Conservation (phyloP, 2,329 filamentous ascomycete genomes). For the Colletotrichum tanaceti region DNA sequence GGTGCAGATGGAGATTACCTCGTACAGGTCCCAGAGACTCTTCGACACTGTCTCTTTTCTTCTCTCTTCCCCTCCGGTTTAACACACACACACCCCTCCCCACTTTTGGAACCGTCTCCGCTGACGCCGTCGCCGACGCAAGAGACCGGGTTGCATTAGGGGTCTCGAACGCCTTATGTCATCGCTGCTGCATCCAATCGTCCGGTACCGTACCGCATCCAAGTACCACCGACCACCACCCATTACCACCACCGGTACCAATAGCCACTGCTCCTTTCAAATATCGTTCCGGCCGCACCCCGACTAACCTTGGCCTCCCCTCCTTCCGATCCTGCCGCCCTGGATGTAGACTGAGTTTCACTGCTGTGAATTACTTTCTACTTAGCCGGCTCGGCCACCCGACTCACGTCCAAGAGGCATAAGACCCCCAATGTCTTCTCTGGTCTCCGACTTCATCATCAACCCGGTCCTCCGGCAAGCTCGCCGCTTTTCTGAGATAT, state of each 20-base stretch:
- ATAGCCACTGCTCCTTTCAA: slow-evolving; percentile 22
- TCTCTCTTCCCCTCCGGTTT: background rate
- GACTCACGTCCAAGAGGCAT: background rate
- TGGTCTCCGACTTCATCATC: slow-evolving; percentile 74
- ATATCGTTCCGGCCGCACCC: slow-evolving; percentile 30
- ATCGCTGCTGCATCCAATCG: slow-evolving; percentile 40
- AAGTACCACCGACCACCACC: slow-evolving; percentile 20
- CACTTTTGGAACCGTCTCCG: slow-evolving; percentile 23
- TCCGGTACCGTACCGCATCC: slow-evolving; percentile 36
- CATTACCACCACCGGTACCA: slow-evolving; percentile 20
- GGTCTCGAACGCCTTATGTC: slow-evolving; percentile 40
- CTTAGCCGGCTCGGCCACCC: slow-evolving; percentile 24
- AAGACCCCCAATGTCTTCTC: slow-evolving; percentile 65
- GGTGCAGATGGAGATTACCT: slow-evolving; percentile 30
- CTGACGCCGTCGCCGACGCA: slow-evolving; percentile 34
- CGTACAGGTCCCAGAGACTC: slow-evolving; percentile 13
- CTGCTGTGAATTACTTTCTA: slow-evolving; percentile 19
- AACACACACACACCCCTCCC: slow-evolving; percentile 8
- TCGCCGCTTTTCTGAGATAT: slow-evolving; percentile 69
- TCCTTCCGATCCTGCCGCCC: slow-evolving; percentile 14
- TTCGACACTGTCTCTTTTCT: slow-evolving; percentile 21
- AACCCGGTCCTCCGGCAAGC: slow-evolving; percentile 75
- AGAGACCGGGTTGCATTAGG: slow-evolving; percentile 19
- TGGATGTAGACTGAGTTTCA: slow-evolving; percentile 35
- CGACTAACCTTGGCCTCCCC: slow-evolving; percentile 14